Evolutionary conservation across 352 stramenopile species (phyloP), one percentile per base, ranked within the genome.

Genomic region (Phytophthora parvispora): DNA sequence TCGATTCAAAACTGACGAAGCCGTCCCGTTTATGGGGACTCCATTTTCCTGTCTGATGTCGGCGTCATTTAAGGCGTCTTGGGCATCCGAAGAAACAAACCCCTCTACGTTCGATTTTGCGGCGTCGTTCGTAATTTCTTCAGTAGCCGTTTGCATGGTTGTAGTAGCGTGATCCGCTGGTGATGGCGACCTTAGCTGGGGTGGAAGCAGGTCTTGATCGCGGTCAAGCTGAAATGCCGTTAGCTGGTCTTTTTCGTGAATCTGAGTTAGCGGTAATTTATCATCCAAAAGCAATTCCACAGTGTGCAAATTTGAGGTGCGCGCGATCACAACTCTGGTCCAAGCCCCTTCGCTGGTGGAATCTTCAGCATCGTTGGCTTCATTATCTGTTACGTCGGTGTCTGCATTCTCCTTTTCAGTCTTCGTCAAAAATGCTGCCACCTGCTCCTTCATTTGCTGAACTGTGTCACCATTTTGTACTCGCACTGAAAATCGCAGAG

Each of bases 161-260:
- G 15, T 13, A 42, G 34, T 42, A n/a, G 34, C 15, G n/a, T 9
- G 4, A 13, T 24, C 38, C 6, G 38, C 9, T 48, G 20, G n/a
- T 10, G 6, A 18, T 27, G 40, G 20, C 24, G 18, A 24, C 20
- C 15, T 6, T 9, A 48, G 8, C 18, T n/a, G 40, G 13, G 69
- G 64, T 53, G 69, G 55, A 40, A 77, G 22, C 20, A 77, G 68
- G 13, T 81, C 72, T 25, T 72, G 52, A 1, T 74, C 43, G 0
- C 29, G 61, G 68, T 94, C 86, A 18, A 94, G 66, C 45, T 95
- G 69, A 58, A 92, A 97, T 3, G 82, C 86, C 5, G 81, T 84
- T 9, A 97, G 55, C 25, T 92, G 84, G 34, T 95, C 86, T 12
- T 84, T 87, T 36, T 97, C 89, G 52, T 91, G 86, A 40, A 97